phyloP scores from a whole-genome alignment of 2,329 filamentous ascomycete species.

The Macrophomina phaseolina region DNA sequence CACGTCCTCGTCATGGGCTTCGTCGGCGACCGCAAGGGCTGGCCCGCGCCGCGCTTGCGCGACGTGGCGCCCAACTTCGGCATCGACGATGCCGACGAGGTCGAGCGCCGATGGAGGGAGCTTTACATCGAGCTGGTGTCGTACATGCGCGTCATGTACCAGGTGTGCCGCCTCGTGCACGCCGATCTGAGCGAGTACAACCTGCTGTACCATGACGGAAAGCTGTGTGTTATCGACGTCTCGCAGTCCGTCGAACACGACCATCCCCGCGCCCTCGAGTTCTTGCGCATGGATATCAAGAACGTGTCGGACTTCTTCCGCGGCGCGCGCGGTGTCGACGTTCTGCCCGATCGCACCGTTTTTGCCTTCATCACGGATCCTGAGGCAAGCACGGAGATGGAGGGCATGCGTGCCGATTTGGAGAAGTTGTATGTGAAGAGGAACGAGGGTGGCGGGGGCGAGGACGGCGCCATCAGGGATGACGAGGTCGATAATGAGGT shows the following conservation, averaged over 20 bases:
- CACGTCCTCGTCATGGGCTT: conserved; percentile 97
- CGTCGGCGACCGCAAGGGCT: conserved; percentile 83
- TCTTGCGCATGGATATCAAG: conserved; percentile 97
- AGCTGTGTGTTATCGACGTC: conserved; percentile 94
- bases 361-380: conserved; percentile 81
- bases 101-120: conserved; percentile 73
- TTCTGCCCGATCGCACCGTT: conserved; percentile 75
- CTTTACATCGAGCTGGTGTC: conserved; percentile 84
- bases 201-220: conserved; percentile 81
- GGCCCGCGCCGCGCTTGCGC: conserved; percentile 84
- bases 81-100: conserved; percentile 59
- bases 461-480: conserved; percentile 51
- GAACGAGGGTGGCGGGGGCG: conserved; percentile 55
- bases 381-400: conserved; percentile 65
- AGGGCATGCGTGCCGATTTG: conserved; percentile 65
- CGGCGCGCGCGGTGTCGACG: conserved; percentile 76
- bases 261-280: conserved; percentile 89
- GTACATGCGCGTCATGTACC: conserved; percentile 92
- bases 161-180: conserved; percentile 88
- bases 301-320: conserved; percentile 94
- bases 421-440: conserved; percentile 70
- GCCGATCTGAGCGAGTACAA: conserved; percentile 99
- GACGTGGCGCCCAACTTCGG: conserved; percentile 75
- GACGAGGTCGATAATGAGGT: conserved; percentile 86
- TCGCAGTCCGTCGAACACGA: conserved; percentile 97